Evolutionary conservation across 768 basidiomycete genomes (phyloP), one percentile per base, ranked within the genome.

Genomic region (Neoboletus brunneissimus): DNA sequence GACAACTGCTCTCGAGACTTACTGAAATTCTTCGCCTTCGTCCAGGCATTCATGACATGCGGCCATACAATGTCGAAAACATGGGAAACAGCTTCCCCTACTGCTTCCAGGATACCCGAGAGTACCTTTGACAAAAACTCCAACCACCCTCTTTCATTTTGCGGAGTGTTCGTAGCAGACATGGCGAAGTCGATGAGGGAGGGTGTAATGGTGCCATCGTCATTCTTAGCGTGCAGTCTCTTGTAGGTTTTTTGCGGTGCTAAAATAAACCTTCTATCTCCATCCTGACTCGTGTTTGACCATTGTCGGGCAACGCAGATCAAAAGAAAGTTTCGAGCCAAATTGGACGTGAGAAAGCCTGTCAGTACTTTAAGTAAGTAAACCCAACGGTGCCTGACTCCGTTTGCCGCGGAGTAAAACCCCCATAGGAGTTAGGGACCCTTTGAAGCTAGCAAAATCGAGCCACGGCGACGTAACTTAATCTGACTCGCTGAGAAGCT

Each of bases 231-330:
- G 11, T 5, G 34, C 23, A 10, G 37, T 6, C 48, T 61, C 23
- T 57, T 60, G 27, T 56, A 56, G 53, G 22, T 13, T 37, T 60
- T 43, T 16, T 35, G 27, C 4, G 18, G 9, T 1, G 8, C 16
- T 15, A 15, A 23, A 45, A 34, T 40, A 25, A 34, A 20, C 9
- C 23, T 31, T 34, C 31, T 12, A 6, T 48, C 25, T 38, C 5
- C 27, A 10, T 45, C 25, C 47, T 25, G n/a, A 37, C 47, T 38
- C 41, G 31, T 54, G 58, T 15, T 38, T 7, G 29, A 25, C 38
- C 27, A 25, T 23, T 37, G 4, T 18, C 7, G 12, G 34, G 22
- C 5, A 44, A 41, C 38, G 44, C 32, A 12, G 48, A 42, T 22
- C 15, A 18, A 42, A 31, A 20, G 8, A n/a, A 55, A 12, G 40